A percentile compares a stretch with the other conserved stretches of the same genome.
phyloP scores from a whole-genome alignment of 345 rosid genomes.

The Isatis tinctoria region DNA sequence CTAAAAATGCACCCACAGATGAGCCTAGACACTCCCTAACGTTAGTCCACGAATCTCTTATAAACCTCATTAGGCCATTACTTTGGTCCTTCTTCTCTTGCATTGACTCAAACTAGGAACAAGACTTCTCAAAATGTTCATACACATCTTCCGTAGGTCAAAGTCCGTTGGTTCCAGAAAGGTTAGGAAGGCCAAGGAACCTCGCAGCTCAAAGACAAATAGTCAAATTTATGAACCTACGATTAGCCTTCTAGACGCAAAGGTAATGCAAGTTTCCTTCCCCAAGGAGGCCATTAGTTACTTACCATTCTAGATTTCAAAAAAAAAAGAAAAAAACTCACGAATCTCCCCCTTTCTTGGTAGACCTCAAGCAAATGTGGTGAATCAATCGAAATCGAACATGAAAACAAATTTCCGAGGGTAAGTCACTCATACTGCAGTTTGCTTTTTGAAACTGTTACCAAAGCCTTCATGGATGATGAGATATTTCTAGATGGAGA shows the following conservation, averaged over 20 bases:
- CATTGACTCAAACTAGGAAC: background rate
- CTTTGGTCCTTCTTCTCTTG: background rate
- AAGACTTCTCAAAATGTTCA: background rate
- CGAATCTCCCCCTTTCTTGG: background rate
- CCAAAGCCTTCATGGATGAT: background rate
- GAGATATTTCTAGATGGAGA: background rate
- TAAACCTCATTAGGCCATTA: background rate
- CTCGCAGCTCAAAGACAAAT: background rate
- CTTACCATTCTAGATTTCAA: background rate
- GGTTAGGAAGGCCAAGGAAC: background rate
- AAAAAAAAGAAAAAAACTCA: background rate
- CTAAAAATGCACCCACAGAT: background rate
- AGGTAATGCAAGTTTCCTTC: slow-evolving; percentile 17
- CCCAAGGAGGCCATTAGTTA: background rate
- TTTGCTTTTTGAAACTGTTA: slow-evolving; percentile 2
- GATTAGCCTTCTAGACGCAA: slow-evolving; percentile 4
- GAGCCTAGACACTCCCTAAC: slow-evolving; percentile 4
- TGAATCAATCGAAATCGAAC: slow-evolving; percentile 13
- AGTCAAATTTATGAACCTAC: slow-evolving; percentile 13
- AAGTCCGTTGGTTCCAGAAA: background rate
- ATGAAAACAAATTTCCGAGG: slow-evolving; percentile 3
- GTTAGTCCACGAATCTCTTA: slow-evolving; percentile 18
- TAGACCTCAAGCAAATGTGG: slow-evolving; percentile 4
- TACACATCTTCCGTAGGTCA: slow-evolving; percentile 2
- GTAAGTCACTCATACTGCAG: slow-evolving; percentile 19